These are phyloP conservation scores for Centaurea solstitialis DNA, from an alignment of 129 eudicot genomes.

Conservation along the genomic window DNA sequence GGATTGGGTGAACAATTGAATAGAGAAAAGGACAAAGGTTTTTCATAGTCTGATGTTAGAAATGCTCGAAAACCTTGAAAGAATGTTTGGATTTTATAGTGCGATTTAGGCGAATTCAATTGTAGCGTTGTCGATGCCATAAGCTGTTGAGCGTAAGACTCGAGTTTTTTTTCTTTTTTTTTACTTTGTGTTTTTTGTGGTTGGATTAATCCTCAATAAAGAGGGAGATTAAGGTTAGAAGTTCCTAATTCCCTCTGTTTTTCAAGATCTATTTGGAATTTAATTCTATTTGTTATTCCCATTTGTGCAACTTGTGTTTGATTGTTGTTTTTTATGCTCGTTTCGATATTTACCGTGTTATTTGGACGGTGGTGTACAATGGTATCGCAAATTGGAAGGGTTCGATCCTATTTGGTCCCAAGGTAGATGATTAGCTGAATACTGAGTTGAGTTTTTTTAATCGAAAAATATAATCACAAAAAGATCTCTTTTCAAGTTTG, in stretches of 20 bases:
- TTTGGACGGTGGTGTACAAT: neutral
- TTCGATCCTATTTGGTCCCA: too few species aligned
- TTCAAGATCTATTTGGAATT: slow-evolving; percentile 27
- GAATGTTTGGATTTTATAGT: slow-evolving; percentile 9
- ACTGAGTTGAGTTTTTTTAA: too few species aligned
- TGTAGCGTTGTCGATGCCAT: slow-evolving; percentile 30
- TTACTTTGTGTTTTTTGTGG: slow-evolving; percentile 8
- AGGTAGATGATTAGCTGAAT: too few species aligned
- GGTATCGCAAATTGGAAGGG: too few species aligned
- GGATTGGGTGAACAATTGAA: slow-evolving; percentile 57
- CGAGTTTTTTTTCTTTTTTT: neutral
- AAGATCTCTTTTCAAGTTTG: too few species aligned
- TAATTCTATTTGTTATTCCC: slow-evolving; percentile 8
- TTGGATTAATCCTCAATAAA: slow-evolving; percentile 35
- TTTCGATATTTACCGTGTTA: neutral
- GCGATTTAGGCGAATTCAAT: slow-evolving; percentile 18
- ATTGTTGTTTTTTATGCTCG: slow-evolving; percentile 3
- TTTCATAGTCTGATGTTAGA: slow-evolving; percentile 22
- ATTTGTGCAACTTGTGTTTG: slow-evolving; percentile 9
- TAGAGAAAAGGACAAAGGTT: slow-evolving; percentile 5
- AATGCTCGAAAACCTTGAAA: slow-evolving; percentile 4
- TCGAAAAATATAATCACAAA: too few species aligned
- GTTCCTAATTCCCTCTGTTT: slow-evolving; percentile 17
- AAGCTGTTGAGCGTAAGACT: slow-evolving; percentile 24
- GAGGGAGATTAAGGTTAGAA: slow-evolving; percentile 21